These are phyloP conservation scores for Coprinopsis strossmayeri DNA, from an alignment of 768 basidiomycete genomes.

Conservation along the genomic window DNA sequence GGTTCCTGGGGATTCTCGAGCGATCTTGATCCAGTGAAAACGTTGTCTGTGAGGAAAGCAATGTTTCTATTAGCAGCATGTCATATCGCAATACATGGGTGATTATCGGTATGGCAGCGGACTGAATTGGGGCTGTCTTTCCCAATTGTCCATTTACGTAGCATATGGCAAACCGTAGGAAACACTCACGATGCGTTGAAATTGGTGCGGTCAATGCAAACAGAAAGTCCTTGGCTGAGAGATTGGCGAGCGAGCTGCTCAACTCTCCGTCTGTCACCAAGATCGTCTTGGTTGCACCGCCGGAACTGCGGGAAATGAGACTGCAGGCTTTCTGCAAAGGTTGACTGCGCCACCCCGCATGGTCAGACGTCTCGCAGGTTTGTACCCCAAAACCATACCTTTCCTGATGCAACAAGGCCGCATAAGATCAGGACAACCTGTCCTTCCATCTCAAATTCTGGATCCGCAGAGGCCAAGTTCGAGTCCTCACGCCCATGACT, in stretches of 20 bases:
- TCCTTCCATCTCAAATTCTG: conserved; percentile 8
- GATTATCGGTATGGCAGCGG: no score
- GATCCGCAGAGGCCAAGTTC: background rate
- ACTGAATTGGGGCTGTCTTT: no score
- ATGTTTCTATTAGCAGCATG: background rate
- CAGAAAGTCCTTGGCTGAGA: conserved; percentile 56
- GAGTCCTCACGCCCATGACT: background rate
- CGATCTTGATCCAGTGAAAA: conserved; percentile 70
- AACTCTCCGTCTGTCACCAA: conserved; percentile 61
- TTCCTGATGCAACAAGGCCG: conserved; percentile 70
- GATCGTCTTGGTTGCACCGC: conserved; percentile 77
- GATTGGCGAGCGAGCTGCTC: conserved; percentile 50
- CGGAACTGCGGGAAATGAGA: conserved; percentile 51
- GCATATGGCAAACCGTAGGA: no score
- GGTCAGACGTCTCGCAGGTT: no score
- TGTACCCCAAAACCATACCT: conserved; percentile 45
- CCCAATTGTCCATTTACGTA: no score
- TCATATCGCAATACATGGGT: no score
- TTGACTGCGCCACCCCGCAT: no score
- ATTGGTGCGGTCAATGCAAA: conserved; percentile 77
- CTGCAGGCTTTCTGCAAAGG: conserved; percentile 71
- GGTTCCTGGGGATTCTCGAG: conserved; percentile 56
- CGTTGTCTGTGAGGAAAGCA: conserved; percentile 43
- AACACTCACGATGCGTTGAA: conserved; percentile 54
- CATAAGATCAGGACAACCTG: conserved; percentile 65